Evolutionary conservation across 768 basidiomycete genomes (phyloP).

Genomic region (Gautieria morchelliformis): DNA sequence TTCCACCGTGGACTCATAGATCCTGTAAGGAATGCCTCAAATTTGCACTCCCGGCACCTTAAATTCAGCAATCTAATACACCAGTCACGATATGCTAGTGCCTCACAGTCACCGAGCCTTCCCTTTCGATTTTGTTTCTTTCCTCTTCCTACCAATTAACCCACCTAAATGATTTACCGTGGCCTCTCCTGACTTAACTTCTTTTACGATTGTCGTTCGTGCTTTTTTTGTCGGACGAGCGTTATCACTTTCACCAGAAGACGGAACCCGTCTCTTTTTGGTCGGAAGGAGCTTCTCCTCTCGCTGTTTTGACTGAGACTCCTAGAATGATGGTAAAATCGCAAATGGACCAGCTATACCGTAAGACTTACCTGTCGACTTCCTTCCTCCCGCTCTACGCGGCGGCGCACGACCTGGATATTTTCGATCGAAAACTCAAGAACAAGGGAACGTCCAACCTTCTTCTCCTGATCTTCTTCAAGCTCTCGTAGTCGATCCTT

Average conservation of each 20-base stretch:
- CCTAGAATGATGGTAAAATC: neutral
- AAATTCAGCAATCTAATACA: too few species aligned
- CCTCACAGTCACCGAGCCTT: neutral
- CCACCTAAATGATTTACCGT: slow-evolving; percentile 45
- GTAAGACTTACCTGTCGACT: slow-evolving; percentile 18
- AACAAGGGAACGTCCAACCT: slow-evolving; percentile 41
- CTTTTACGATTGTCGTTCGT: slow-evolving; percentile 7
- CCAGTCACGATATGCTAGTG: too few species aligned
- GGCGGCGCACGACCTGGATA: slow-evolving; percentile 74
- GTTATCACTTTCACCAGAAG: slow-evolving; percentile 19
- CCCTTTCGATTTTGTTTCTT: slow-evolving; percentile 42
- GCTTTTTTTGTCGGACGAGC: slow-evolving; percentile 31
- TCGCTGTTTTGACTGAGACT: neutral
- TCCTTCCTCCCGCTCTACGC: slow-evolving; percentile 44
- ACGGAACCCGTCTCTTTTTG: neutral
- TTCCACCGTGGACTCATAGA: too few species aligned
- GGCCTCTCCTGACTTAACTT: slow-evolving; percentile 13
- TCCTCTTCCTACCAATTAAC: slow-evolving; percentile 74
- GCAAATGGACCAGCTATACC: slow-evolving; percentile 7
- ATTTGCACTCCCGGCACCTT: too few species aligned
- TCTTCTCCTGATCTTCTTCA: slow-evolving; percentile 4
- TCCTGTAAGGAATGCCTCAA: too few species aligned
- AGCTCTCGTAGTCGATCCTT: slow-evolving; percentile 41
- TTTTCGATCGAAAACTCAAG: slow-evolving; percentile 98
- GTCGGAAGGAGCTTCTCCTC: neutral